These are phyloP conservation scores for Stagonosporopsis chrysanthemi DNA, from an alignment of 2,329 filamentous ascomycete genomes.

Conservation along the genomic window DNA sequence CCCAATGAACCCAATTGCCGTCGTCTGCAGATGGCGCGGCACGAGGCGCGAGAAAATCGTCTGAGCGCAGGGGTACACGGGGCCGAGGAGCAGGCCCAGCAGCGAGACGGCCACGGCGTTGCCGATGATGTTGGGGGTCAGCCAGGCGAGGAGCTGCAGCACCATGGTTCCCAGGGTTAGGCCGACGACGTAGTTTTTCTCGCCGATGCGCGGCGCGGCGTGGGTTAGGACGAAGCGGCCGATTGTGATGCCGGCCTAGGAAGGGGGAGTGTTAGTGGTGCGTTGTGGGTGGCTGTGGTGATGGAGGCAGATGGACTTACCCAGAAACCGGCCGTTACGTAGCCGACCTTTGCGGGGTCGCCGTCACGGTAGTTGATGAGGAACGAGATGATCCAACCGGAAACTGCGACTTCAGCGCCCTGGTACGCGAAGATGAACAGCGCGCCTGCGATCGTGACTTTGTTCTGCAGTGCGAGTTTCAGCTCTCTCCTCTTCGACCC, in stretches of 20 bases:
- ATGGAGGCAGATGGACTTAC: slow-evolving; percentile 32
- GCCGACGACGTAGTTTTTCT: slow-evolving; percentile 71
- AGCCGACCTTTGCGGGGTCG: slow-evolving; percentile 74
- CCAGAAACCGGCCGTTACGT: slow-evolving; percentile 76
- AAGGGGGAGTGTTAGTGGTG: slow-evolving; percentile 38
- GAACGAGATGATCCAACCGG: slow-evolving; percentile 87
- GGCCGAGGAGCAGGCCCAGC: slow-evolving; percentile 77
- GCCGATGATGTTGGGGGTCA: slow-evolving; percentile 71
- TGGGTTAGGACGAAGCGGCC: slow-evolving; percentile 76
- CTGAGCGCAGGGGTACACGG: slow-evolving; percentile 77
- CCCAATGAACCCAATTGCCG: slow-evolving; percentile 71
- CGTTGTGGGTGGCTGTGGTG: neutral
- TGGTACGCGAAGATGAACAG: slow-evolving; percentile 88
- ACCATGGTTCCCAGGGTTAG: slow-evolving; percentile 67
- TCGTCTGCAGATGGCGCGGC: slow-evolving; percentile 66
- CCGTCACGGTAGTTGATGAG: slow-evolving; percentile 76
- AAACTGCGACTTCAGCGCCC: slow-evolving; percentile 82
- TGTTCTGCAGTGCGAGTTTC: slow-evolving; percentile 60
- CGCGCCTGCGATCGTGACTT: slow-evolving; percentile 74
- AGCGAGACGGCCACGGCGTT: slow-evolving; percentile 61
- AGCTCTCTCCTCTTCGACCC: slow-evolving; percentile 57
- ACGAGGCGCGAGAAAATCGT: slow-evolving; percentile 69
- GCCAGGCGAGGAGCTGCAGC: slow-evolving; percentile 81
- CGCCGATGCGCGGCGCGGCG: slow-evolving; percentile 71
- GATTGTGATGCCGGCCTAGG: slow-evolving; percentile 75